Base-by-base conservation (phyloP, 192 early-diverging fungal species). In the Powellomyces hirtus region DNA sequence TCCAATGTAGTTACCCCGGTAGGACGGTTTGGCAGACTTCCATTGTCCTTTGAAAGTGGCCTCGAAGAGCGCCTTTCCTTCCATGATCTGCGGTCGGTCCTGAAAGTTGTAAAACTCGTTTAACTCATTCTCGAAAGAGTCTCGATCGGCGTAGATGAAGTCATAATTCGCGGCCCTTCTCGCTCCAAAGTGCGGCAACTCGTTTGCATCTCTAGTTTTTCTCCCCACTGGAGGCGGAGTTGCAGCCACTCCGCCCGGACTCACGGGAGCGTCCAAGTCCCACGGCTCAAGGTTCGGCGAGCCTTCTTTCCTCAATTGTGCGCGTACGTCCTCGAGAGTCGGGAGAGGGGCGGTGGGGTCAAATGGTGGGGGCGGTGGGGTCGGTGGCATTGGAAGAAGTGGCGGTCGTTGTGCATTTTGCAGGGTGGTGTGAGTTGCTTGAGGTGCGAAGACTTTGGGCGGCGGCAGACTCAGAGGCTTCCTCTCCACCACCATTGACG, bases 101-200 rank as follows among this genome's bases (percentile, higher is more conserved):
- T 72, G 75, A 40, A 70, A 80, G 61, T 59, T 74, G 62, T 78
- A 83, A 58, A 83, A 83, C 52, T 83, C 81, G 65, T 83, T 77
- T 35, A 83, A 44, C 58, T 83, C 81, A 35, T 66, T 68, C 59
- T 83, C 75, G 58, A 83, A 51, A 1, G 68, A 26, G 44, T 83
- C 81, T 13, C 61, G 56, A 46, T 83, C 81, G 24, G 75, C 69
- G 65, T 83, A 83, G 6, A 66, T 63, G 50, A 83, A 83, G 42
- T 78, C 80, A 60, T 71, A 71, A 26, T 22, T 13, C 6, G 69
- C 38, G 10, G 59, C 29, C 61, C 63, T 2, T 0, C 34, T 30
- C 20, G 10, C 20, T 8, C 13, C 44, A 8, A 0, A 46, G 31
- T 36, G 22, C 1, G 22, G 4, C 59, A 13, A 26, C 30, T n/a